A percentile compares a stretch with the other conserved stretches of the same genome.
These are phyloP conservation scores for Candida coquimbonensis DNA, from an alignment of 805 yeast genomes.

Conservation along the genomic window DNA sequence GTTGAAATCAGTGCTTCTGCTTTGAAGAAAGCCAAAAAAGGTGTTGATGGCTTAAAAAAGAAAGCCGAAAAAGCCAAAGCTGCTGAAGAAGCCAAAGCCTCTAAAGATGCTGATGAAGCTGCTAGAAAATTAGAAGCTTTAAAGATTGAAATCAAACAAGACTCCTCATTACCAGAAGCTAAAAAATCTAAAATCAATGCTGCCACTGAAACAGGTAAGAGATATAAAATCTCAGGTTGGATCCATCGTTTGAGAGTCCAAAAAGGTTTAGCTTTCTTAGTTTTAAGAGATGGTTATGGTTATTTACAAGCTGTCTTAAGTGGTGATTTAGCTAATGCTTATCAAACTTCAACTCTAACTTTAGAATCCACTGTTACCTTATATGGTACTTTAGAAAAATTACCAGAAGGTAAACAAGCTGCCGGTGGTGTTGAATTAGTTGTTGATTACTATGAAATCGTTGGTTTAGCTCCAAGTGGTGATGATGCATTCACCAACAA, in stretches of 20 bases:
- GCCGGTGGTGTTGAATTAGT: constrained; percentile 95
- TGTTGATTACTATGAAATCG: constrained; percentile 82
- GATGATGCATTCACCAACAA: constrained; percentile 93
- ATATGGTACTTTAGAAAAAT: constrained; percentile 71
- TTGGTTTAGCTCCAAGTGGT: constrained; percentile 94
- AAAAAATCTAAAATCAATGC: constrained; percentile 50
- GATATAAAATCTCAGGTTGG: constrained; percentile 90
- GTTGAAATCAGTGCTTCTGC: constrained; percentile 84
- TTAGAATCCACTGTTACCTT: constrained; percentile 78
- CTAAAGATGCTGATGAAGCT: constrained; percentile 62
- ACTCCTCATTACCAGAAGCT: constrained; percentile 65
- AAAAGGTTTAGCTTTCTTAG: constrained; percentile 86
- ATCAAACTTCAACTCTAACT: constrained; percentile 77
- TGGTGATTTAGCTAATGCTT: constrained; percentile 90
- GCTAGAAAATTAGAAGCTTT: constrained; percentile 72
- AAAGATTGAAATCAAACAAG: constrained; percentile 71
- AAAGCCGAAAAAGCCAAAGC: constrained; percentile 45
- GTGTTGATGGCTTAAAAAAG: constrained; percentile 86
- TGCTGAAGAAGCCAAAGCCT: constrained; percentile 43
- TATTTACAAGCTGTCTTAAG: constrained; percentile 78
- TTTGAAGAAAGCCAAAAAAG: constrained; percentile 92
- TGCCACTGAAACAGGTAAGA: constrained; percentile 44
- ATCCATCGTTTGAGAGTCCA: constrained; percentile 89
- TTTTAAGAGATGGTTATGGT: constrained; percentile 94
- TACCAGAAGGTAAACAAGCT: constrained; percentile 95